Evolutionary conservation across 2,329 filamentous ascomycete species (phyloP), one percentile per base, ranked within the genome.

Genomic region (Proliferodiscus dingleyae): DNA sequence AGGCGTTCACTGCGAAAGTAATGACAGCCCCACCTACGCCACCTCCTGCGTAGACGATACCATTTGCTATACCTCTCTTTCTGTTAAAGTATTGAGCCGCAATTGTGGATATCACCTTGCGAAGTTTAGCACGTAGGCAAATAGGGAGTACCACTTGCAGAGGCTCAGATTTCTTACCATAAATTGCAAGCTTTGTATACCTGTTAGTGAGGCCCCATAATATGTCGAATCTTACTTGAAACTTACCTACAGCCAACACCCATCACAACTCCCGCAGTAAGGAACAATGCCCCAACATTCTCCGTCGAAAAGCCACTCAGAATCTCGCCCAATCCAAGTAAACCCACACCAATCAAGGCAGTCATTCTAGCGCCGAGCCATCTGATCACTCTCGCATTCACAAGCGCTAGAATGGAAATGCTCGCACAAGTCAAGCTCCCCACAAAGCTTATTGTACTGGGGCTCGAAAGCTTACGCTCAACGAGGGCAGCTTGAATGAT

Each of bases 401-500:
- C 51, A 4, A 81, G 66, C 0, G 74, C 78, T 41, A 77, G 66
- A 1, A 72, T 66, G 0, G 73, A 73, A 26, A 77, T 71, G 44
- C 72, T 68, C 0, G 74, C 70, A 2, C 73, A 64, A 7, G 69
- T 66, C 10, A 82, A 55, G 1, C 73, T 76, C 2, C 78, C 79
- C 2, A 83, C 73, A 50, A 81, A 83, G 2, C 77, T 73, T 18
- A 83, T 64, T 1, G 73, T 78, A 0, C 72, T 72, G 0, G 77
- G 67, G 0, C 69, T 68, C 0, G 69, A 69, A 1, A 80, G 62
- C 0, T 67, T 66, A 8, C 71, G 63, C 26, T 72, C 62, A 3
- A 80, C 71, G 1, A 83, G 68, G 0, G 72, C 77, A 3, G 69
- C 68, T 61, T 84, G 80, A 37, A 82, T 64, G 0, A 84, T 70